Base-by-base conservation (phyloP, 2,329 filamentous ascomycete species). In the Botrytis paeoniae region DNA sequence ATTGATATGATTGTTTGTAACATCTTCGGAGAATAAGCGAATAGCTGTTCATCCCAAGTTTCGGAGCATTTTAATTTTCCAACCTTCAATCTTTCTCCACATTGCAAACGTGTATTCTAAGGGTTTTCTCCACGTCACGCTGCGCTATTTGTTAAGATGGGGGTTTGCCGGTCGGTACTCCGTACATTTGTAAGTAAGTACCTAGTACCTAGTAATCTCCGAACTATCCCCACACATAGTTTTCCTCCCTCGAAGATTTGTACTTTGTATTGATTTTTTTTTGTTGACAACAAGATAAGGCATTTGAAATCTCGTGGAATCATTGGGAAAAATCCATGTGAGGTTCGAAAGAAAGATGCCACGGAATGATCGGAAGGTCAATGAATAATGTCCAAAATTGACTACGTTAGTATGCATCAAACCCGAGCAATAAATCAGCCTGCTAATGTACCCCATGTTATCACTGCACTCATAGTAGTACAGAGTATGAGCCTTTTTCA, bases 321-420 rank as follows among this genome's bases (percentile, higher is more conserved):
- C 0, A n/a, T 1, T 14, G 25, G 12, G 5, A 6, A 16, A 16
- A 7, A 16, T n/a, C n/a, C 5, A n/a, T 14, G 0, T 2, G 25
- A 51, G 2, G 25, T n/a, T n/a, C 48, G n/a, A 3, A n/a, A 14
- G 48, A 51, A 14, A 3, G 5, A 10, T n/a, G 6, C n/a, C 12
- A 5, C 5, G 12, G n/a, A 51, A n/a, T n/a, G 25, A n/a, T n/a
- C 12, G 48, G 4, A 51, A n/a, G 25, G 48, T 51, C 25, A 16
- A 14, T n/a, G 48, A 16, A 16, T 2, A 39, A 37, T 25, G 25
- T 32, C 48, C 3, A 8, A 37, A 61, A 14, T 35, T 35, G 32
- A 35, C 32, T 35, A 35, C 32, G 32, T 35, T 35, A 35, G 32
- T 35, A 35, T 18, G 20, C 59, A 60, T 25, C 20, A 4, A 18